Evolutionary conservation across 768 basidiomycete species (phyloP).

Genomic region (Lactarius deliciosus): DNA sequence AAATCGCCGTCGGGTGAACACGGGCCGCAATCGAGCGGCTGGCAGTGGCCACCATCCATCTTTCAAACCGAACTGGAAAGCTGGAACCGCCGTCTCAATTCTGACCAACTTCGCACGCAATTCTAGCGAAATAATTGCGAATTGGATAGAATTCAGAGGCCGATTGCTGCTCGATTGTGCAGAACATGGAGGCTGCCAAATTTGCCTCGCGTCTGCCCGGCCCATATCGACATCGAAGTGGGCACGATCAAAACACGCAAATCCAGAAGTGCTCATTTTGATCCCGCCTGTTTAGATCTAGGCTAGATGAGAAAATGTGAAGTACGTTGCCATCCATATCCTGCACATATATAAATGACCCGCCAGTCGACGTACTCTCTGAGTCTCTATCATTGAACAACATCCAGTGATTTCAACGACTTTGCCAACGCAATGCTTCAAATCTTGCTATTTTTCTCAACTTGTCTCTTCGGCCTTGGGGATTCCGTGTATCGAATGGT

Average conservation of each 20-base stretch:
- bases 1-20: neutral
- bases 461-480: constrained; percentile 1
- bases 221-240: too few species aligned
- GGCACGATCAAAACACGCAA: too few species aligned
- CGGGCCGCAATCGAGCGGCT: neutral
- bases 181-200: too few species aligned
- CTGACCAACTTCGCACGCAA: neutral
- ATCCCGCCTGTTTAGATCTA: neutral
- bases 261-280: neutral
- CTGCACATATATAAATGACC: neutral
- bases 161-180: too few species aligned
- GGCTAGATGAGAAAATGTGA: neutral
- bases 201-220: too few species aligned
- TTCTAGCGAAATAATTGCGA: too few species aligned
- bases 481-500: constrained; percentile 1
- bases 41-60: too few species aligned
- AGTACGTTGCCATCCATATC: neutral
- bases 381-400: constrained; percentile 9
- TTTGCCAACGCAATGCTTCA: constrained; percentile 11
- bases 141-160: too few species aligned
- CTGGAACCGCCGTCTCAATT: neutral
- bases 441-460: constrained; percentile 2
- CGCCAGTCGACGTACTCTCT: neutral
- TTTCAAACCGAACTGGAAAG: neutral
- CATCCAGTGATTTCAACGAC: neutral